phyloP scores from a whole-genome alignment of 1,139 yeast genomes.

The Debaryomyces nepalensis region DNA sequence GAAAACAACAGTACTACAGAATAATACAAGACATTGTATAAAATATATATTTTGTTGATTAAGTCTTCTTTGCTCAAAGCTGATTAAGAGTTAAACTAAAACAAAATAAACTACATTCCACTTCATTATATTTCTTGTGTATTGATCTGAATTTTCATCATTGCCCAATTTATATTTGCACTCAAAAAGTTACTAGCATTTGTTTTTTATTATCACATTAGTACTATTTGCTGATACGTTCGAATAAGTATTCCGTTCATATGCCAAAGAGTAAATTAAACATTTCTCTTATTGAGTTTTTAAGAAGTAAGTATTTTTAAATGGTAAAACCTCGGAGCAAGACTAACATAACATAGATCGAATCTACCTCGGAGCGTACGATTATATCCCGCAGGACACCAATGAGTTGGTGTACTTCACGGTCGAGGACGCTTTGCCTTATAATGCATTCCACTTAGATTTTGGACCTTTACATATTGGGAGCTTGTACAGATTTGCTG shows the following conservation, averaged over 20 bases:
- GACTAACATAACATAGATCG: constrained; percentile 53
- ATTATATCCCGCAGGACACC: constrained; percentile 76
- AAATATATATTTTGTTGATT: constrained; percentile 7
- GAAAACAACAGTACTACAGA: constrained; percentile 12
- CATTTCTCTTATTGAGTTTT: constrained; percentile 50
- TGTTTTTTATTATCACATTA: not conserved
- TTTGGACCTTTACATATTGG: constrained; percentile 97
- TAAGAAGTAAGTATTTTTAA: constrained; percentile 42
- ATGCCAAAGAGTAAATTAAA: constrained; percentile 28
- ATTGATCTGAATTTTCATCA: not conserved
- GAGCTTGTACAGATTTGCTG: constrained; percentile 92
- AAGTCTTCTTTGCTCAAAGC: not conserved
- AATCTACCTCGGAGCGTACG: constrained; percentile 89
- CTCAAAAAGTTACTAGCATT: constrained; percentile 4
- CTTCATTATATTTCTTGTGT: constrained; percentile 2
- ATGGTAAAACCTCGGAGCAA: not conserved
- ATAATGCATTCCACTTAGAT: constrained; percentile 91
- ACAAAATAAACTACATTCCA: too few relatives aligned
- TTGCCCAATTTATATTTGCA: constrained; percentile 4
- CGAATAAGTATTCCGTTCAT: not conserved
- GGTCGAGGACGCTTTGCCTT: constrained; percentile 88
- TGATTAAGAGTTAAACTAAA: too few relatives aligned
- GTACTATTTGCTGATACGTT: constrained; percentile 6
- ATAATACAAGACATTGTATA: constrained; percentile 1
- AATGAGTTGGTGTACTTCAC: constrained; percentile 82